Evolutionary conservation across 2,329 filamentous ascomycete species (phyloP).

Genomic region (Fusarium armeniacum): DNA sequence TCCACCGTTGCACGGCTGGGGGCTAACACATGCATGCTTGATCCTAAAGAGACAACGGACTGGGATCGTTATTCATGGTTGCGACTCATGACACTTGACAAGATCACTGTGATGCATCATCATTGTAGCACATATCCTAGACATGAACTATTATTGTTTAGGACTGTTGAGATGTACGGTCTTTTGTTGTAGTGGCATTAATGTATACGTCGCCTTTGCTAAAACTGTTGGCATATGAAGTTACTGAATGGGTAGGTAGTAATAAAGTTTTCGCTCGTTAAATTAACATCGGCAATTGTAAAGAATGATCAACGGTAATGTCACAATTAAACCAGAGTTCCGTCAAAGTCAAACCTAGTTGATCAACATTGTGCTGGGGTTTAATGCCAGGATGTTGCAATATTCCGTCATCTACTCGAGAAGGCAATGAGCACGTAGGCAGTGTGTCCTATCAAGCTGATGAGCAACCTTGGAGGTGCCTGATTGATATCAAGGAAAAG

Average conservation of each 20-base stretch:
- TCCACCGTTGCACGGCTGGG: conserved; percentile 20
- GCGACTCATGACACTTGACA: conserved; percentile 30
- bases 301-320: not conserved
- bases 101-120: conserved; percentile 20
- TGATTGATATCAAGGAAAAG: conserved; percentile 13
- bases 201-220: not conserved
- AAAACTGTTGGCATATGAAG: not conserved
- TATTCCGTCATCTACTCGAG: conserved; percentile 29
- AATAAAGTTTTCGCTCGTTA: not conserved
- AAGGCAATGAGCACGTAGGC: not conserved
- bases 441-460: conserved; percentile 6
- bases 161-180: conserved; percentile 18
- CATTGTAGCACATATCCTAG: conserved; percentile 5
- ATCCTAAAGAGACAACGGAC: conserved; percentile 9
- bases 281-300: conserved; percentile 12
- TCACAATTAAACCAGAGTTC: not conserved
- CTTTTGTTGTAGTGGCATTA: conserved; percentile 11
- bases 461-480: not conserved
- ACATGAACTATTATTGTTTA: conserved; percentile 25
- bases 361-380: conserved; percentile 10
- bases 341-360: not conserved
- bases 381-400: conserved; percentile 18
- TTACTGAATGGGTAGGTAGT: not conserved
- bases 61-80: conserved; percentile 11
- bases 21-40: conserved; percentile 21